Evolutionary conservation across 371 early-diverging fungal species (phyloP), one percentile per base, ranked within the genome.

Genomic region (Mucor saturninus): DNA sequence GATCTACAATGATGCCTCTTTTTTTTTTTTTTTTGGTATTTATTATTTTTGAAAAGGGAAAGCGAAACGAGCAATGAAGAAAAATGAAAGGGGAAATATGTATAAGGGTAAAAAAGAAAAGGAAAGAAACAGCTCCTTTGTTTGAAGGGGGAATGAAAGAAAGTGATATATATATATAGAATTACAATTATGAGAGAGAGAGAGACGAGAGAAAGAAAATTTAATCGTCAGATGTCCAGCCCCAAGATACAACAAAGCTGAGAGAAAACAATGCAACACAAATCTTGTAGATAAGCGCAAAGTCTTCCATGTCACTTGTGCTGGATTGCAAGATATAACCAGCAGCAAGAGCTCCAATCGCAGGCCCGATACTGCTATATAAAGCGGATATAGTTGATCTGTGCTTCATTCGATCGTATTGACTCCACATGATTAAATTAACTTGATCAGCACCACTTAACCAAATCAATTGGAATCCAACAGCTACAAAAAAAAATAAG

Each of bases 181-280:
- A 42, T 45, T 21, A 35, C 15, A 29, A 55, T 26, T 26, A 10
- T 40, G 26, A 21, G 5, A 11, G 11, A 29, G 30, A 35, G 21
- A 21, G 21, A 21, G 21, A 31, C 4, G 29, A 58, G 4, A 62
- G 31, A 32, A 7, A 49, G 21, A 21, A 28, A 28, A 21, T 14
- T 65, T 49, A 71, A 42, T 75, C 71, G 9, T 62, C 55, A 13
- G 68, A 58, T 21, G 72, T 71, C 79, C 75, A 75, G n/a, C 79
- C 79, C 79, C 79, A 79, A 26, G 79, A 69, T 4, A 74, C 53
- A 30, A 79, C 72, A 45, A 75, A 75, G 54, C 79, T 79, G 4
- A 73, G 54, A 28, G 74, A 63, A 4, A 65, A 59, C 2, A 73
- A 29, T 2, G 67, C 74, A 26, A 79, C 68, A 21, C 67, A 59